These are phyloP conservation scores for Lojkania enalia DNA, from an alignment of 2,329 filamentous ascomycete genomes.

Conservation along the genomic window DNA sequence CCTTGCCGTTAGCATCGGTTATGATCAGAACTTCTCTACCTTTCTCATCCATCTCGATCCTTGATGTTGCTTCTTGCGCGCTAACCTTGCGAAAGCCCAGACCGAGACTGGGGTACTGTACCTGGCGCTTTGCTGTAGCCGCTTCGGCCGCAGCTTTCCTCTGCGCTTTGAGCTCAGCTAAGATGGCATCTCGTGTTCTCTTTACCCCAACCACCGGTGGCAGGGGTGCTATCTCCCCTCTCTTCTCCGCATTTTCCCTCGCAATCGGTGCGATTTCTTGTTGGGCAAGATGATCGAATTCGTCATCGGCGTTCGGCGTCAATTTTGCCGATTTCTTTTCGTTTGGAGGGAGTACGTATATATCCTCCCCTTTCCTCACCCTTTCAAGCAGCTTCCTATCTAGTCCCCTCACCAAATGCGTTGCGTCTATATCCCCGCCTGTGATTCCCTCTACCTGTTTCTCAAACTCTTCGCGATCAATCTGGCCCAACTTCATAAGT, in stretches of 20 bases:
- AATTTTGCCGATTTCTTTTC: slow-evolving; percentile 31
- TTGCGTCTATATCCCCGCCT: slow-evolving; percentile 77
- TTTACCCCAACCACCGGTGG: slow-evolving; percentile 51
- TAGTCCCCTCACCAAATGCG: slow-evolving; percentile 88
- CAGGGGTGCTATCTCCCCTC: slow-evolving; percentile 55
- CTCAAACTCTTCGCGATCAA: slow-evolving; percentile 79
- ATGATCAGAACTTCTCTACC: slow-evolving; percentile 63
- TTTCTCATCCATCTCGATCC: slow-evolving; percentile 59
- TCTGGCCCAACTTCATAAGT: slow-evolving; percentile 78
- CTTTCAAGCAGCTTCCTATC: slow-evolving; percentile 80
- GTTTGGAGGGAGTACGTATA: slow-evolving; percentile 41
- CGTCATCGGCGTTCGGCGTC: slow-evolving; percentile 47
- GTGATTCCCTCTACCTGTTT: slow-evolving; percentile 73
- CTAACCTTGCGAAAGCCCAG: slow-evolving; percentile 59
- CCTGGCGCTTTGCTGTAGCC: slow-evolving; percentile 47
- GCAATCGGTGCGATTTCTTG: slow-evolving; percentile 72
- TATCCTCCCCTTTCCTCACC: slow-evolving; percentile 67
- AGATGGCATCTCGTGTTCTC: slow-evolving; percentile 61
- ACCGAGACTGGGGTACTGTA: slow-evolving; percentile 53
- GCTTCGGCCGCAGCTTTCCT: slow-evolving; percentile 50
- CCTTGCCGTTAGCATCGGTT: slow-evolving; percentile 62
- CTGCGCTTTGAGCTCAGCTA: slow-evolving; percentile 62
- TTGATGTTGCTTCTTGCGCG: slow-evolving; percentile 53
- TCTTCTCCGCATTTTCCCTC: slow-evolving; percentile 60
- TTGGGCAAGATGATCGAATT: slow-evolving; percentile 58